phyloP scores from a whole-genome alignment of 768 basidiomycete species.

The Cystofilobasidium ferigula region DNA sequence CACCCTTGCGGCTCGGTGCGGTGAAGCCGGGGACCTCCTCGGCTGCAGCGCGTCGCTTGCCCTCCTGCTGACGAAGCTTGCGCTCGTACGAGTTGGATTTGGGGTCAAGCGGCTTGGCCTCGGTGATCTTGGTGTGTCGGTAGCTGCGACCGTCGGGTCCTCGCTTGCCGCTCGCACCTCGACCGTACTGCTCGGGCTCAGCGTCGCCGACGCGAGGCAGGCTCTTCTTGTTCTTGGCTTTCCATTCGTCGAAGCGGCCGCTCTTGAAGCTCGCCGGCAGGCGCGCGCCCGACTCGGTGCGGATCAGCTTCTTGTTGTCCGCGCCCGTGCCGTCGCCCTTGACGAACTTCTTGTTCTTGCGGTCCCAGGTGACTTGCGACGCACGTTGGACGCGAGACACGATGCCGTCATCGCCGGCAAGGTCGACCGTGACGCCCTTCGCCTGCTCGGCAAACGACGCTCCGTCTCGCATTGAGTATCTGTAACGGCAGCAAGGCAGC shows the following conservation, averaged over 20 bases:
- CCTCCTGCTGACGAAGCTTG: constrained; percentile 54
- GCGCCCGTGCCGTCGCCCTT: constrained; percentile 73
- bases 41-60: constrained; percentile 43
- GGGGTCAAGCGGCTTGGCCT: constrained; percentile 69
- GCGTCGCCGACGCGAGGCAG: constrained; percentile 74
- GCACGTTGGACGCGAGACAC: constrained; percentile 42
- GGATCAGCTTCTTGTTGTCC: constrained; percentile 87
- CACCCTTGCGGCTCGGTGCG: constrained; percentile 6
- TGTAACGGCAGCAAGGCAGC: constrained; percentile 34
- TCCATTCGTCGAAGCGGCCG: constrained; percentile 94
- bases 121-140: constrained; percentile 55
- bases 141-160: constrained; percentile 50
- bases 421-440: constrained; percentile 64
- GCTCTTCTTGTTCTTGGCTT: constrained; percentile 57
- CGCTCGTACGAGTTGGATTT: constrained; percentile 60
- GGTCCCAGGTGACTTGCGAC: constrained; percentile 75
- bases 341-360: constrained; percentile 88
- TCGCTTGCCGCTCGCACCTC: neutral
- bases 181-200: constrained; percentile 46
- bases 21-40: constrained; percentile 33
- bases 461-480: constrained; percentile 81
- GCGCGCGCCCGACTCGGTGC: constrained; percentile 79
- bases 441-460: constrained; percentile 78
- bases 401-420: constrained; percentile 63
- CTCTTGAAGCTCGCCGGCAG: constrained; percentile 85